These are phyloP conservation scores for Syzygium jambos DNA, from an alignment of 345 rosid species.

Conservation along the genomic window DNA sequence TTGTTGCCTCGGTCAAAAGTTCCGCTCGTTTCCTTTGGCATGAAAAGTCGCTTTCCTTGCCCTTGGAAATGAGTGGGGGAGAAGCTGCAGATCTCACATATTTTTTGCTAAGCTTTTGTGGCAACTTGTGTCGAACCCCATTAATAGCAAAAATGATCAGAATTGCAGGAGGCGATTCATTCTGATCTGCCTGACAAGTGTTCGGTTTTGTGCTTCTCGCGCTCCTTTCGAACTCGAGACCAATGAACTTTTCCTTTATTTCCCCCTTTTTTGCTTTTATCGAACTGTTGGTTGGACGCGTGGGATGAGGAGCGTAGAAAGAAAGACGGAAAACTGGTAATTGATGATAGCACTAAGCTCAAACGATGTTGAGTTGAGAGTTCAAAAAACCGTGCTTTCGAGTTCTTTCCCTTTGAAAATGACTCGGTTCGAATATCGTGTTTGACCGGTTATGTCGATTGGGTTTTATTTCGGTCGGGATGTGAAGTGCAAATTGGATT, in stretches of 20 bases:
- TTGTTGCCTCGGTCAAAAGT: not conserved
- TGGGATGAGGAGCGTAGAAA: not conserved
- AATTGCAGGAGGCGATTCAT: not conserved
- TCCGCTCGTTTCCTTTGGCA: not conserved
- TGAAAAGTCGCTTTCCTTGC: not conserved
- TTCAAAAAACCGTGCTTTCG: not conserved
- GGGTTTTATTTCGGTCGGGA: not conserved
- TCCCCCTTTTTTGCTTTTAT: too few species aligned
- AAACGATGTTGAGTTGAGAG: not conserved
- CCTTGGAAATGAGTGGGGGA: not conserved
- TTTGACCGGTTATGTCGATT: not conserved
- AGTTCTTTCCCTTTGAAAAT: not conserved
- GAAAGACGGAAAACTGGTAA: not conserved
- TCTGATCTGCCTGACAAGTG: not conserved
- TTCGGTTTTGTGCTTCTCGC: not conserved
- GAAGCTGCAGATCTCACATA: not conserved
- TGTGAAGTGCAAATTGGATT: accelerated
- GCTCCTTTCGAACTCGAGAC: not conserved
- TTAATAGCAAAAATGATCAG: not conserved
- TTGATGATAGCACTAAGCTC: not conserved
- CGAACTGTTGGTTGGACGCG: not conserved
- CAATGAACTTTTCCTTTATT: not conserved
- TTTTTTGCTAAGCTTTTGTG: not conserved
- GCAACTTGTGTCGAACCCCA: not conserved
- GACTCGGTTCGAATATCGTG: not conserved